phyloP scores from a whole-genome alignment of 78 protist genomes.

The Emiliania huxleyi region DNA sequence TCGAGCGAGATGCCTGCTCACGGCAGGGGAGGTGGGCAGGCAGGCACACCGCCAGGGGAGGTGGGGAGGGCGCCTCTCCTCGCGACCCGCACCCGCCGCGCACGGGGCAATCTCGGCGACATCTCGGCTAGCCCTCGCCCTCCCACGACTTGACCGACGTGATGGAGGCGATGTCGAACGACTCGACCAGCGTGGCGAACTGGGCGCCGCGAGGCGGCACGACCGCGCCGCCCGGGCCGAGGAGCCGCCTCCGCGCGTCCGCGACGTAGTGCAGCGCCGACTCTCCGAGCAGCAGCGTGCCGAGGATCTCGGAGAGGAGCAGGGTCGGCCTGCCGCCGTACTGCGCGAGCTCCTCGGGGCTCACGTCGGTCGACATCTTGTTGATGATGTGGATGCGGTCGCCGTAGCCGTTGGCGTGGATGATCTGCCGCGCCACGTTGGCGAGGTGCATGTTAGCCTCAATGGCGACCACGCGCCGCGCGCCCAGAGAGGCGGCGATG shows the following conservation, averaged over 20 bases:
- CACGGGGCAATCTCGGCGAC: too few relatives aligned
- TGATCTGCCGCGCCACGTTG: not conserved
- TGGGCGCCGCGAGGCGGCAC: constrained; percentile 32
- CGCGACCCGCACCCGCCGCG: too few relatives aligned
- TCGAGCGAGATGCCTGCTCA: constrained; percentile 21
- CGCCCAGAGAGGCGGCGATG: constrained; percentile 56
- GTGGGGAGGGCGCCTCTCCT: too few relatives aligned
- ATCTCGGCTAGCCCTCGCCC: too few relatives aligned
- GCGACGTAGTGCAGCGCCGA: constrained; percentile 21
- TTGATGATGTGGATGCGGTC: constrained; percentile 3
- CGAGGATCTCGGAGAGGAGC: constrained; percentile 51
- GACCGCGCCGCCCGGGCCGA: not conserved
- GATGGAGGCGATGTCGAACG: not conserved
- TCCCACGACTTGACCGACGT: constrained; percentile 36
- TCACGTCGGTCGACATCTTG: not conserved
- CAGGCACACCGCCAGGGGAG: too few relatives aligned
- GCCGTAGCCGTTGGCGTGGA: not conserved
- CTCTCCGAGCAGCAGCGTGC: constrained; percentile 52
- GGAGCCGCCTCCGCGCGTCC: constrained; percentile 27
- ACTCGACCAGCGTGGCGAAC: constrained; percentile 26
- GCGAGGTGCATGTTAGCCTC: constrained; percentile 20
- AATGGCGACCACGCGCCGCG: constrained; percentile 34
- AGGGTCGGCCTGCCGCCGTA: not conserved
- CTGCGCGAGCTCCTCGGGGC: not conserved
- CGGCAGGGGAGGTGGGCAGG: too few relatives aligned